These are phyloP conservation scores for Colletotrichum gigasporum DNA, from an alignment of 2,329 filamentous ascomycete species.

Conservation along the genomic window DNA sequence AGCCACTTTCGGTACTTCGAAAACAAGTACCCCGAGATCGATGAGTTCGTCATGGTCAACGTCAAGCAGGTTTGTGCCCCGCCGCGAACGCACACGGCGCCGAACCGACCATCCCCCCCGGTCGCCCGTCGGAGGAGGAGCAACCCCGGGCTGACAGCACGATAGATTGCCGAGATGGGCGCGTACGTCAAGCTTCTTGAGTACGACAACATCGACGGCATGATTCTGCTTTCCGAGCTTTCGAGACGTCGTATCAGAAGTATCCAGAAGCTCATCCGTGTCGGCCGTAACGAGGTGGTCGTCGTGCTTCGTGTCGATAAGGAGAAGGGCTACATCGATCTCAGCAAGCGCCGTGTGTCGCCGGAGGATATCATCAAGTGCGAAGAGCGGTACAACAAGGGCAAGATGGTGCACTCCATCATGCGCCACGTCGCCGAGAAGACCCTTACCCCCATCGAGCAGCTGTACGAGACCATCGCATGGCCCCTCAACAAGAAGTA, in stretches of 20 bases:
- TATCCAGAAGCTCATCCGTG: conserved; percentile 98
- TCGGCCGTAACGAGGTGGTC: conserved; percentile 97
- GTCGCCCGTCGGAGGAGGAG: background rate
- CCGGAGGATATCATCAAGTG: conserved; percentile 98
- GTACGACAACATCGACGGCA: conserved; percentile 99
- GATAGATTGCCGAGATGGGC: conserved; percentile 97
- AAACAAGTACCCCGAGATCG: conserved; percentile 97
- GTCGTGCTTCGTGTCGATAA: conserved; percentile 99
- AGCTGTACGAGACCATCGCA: conserved; percentile 90
- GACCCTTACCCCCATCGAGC: conserved; percentile 92
- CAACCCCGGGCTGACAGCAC: conserved; percentile 33
- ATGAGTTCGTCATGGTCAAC: conserved; percentile 99
- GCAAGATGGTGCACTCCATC: conserved; percentile 99
- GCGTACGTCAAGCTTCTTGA: conserved; percentile 99
- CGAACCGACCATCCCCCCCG: conserved; percentile 10
- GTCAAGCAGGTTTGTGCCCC: conserved; percentile 83
- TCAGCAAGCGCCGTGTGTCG: conserved; percentile 97
- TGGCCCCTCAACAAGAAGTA: conserved; percentile 99
- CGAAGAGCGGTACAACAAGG: conserved; percentile 99
- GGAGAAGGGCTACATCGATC: conserved; percentile 99
- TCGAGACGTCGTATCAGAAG: conserved; percentile 97
- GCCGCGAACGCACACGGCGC: conserved; percentile 27
- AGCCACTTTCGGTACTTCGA: conserved; percentile 80
- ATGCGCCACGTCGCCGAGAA: conserved; percentile 99
- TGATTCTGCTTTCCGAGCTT: conserved; percentile 98